phyloP scores from a whole-genome alignment of 2,329 filamentous ascomycete genomes.

The Pseudogymnoascus sp. region DNA sequence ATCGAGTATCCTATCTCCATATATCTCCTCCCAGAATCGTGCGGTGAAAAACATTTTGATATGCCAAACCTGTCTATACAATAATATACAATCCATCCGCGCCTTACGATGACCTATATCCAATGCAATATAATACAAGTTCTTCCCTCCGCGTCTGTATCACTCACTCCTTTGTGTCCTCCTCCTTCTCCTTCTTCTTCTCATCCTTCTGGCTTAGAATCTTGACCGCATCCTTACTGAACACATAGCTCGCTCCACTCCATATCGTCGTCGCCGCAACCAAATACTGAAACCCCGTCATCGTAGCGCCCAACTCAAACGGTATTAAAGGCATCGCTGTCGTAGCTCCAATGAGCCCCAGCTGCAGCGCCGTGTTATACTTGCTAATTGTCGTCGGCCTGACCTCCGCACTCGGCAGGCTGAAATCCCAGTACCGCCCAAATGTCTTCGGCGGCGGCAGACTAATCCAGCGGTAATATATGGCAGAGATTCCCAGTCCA shows the following conservation, averaged over 20 bases:
- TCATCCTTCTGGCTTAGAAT: conserved; percentile 49
- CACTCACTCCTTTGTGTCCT: background rate
- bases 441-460: conserved; percentile 91
- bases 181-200: conserved; percentile 9
- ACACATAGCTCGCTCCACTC: conserved; percentile 89
- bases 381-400: conserved; percentile 78
- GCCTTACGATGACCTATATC: background rate
- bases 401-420: conserved; percentile 77
- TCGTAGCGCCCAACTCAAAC: conserved; percentile 44
- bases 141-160: background rate
- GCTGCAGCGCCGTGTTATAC: conserved; percentile 87
- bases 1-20: background rate
- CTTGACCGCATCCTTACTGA: conserved; percentile 82
- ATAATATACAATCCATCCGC: background rate
- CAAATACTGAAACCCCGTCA: conserved; percentile 62
- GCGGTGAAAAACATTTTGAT: background rate
- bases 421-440: conserved; percentile 93
- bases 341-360: conserved; percentile 76
- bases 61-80: background rate
- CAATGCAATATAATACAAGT: conserved; percentile 5
- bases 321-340: conserved; percentile 70
- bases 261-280: conserved; percentile 86
- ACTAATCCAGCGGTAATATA: conserved; percentile 95
- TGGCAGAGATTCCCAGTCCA: conserved; percentile 71
- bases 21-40: background rate